Percentiles rank a stretch among this genome's conserved stretches.
Evolutionary conservation across 2,329 filamentous ascomycete species (phyloP).

Genomic region (Pezicula carpinea): DNA sequence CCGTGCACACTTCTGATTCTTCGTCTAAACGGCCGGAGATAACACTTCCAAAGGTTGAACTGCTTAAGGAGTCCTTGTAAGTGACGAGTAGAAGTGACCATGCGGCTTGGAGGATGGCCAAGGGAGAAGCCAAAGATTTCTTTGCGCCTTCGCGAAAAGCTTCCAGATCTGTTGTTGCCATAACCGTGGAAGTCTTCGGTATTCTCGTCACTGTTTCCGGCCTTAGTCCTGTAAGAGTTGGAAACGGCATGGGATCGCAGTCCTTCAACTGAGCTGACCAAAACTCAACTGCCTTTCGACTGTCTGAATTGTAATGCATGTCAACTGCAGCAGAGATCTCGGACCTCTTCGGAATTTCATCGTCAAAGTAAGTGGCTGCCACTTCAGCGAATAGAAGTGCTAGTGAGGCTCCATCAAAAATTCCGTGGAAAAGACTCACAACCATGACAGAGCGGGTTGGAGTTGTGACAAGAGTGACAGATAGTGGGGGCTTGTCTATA

Average conservation of each 20-base stretch:
- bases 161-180: background rate
- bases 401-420: background rate
- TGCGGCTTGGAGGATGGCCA: background rate
- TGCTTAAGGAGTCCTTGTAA: background rate
- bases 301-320: constrained; percentile 2
- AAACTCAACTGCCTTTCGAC: background rate
- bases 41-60: constrained; percentile 1
- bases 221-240: background rate
- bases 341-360: background rate
- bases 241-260: background rate
- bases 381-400: background rate
- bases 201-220: background rate
- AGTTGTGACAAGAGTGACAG: background rate
- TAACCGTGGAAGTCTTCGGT: background rate
- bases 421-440: background rate
- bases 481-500: background rate
- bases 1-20: background rate
- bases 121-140: background rate
- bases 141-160: background rate
- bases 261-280: constrained; percentile 1
- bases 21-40: background rate
- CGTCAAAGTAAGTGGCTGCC: background rate
- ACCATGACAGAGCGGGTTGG: background rate
- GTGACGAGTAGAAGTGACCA: background rate
- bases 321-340: constrained; percentile 1